Evolutionary conservation across 176 grass and related monocot species (phyloP).

Genomic region (Triticum timopheevii): DNA sequence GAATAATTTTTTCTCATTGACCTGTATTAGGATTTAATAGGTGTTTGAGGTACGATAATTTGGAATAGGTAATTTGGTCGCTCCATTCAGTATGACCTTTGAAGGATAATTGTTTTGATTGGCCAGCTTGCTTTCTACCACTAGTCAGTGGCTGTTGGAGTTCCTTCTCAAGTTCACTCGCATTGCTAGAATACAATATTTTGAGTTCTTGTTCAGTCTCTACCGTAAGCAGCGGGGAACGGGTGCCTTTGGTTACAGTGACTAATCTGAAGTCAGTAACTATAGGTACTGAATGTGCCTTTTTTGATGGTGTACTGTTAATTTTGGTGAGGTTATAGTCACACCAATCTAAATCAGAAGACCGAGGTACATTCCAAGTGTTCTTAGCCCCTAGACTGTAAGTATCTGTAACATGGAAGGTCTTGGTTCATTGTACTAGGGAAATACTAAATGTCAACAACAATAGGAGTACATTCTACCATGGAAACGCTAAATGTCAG

Average conservation of each 20-base stretch:
- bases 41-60: background rate
- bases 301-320: background rate
- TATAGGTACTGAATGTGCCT: background rate
- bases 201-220: background rate
- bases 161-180: too few relatives aligned
- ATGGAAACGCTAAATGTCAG: too few relatives aligned
- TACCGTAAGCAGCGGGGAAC: background rate
- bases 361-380: constrained; percentile 20
- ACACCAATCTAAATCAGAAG: background rate
- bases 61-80: background rate
- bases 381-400: background rate
- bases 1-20: too few relatives aligned
- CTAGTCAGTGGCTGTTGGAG: background rate
- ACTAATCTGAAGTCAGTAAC: constrained; percentile 9
- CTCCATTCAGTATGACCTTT: background rate
- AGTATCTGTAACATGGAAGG: background rate
- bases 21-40: background rate
- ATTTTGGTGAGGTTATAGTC: constrained; percentile 13
- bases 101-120: background rate
- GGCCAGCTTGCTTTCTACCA: background rate
- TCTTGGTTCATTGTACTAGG: background rate
- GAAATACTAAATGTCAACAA: too few relatives aligned
- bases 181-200: background rate
- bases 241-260: background rate
- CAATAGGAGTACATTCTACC: too few relatives aligned